These are phyloP conservation scores for Penicillium sp. DNA, from an alignment of 2,329 filamentous ascomycete genomes.

Conservation along the genomic window DNA sequence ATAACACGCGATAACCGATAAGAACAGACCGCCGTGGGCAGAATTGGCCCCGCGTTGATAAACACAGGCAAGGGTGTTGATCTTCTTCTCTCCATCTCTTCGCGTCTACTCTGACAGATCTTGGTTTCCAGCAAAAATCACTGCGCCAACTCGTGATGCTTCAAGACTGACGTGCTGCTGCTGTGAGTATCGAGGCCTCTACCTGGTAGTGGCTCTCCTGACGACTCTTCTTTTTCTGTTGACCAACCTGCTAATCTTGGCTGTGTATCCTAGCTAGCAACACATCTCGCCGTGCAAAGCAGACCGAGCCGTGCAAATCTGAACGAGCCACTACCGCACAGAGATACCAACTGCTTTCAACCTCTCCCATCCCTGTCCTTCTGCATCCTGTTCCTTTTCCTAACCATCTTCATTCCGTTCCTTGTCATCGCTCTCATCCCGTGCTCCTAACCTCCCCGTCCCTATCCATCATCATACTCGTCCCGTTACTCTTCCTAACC, in stretches of 20 bases:
- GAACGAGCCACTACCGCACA: not conserved
- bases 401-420: too few relatives aligned
- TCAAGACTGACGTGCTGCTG: not conserved
- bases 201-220: not conserved
- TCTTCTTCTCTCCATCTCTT: not conserved
- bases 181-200: not conserved
- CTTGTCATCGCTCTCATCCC: too few relatives aligned
- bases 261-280: conserved; percentile 4
- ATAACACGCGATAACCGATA: conserved; percentile 10
- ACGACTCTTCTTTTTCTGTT: conserved; percentile 16
- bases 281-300: not conserved
- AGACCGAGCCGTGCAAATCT: not conserved
- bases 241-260: conserved; percentile 6
- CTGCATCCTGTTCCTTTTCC: too few relatives aligned
- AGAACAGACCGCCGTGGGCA: conserved; percentile 32
- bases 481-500: too few relatives aligned
- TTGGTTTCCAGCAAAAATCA: not conserved
- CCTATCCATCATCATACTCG: too few relatives aligned
- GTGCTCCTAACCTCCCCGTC: not conserved
- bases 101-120: not conserved
- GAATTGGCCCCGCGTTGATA: conserved; percentile 36
- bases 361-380: too few relatives aligned
- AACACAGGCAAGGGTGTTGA: conserved; percentile 31
- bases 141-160: not conserved
- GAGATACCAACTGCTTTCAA: not conserved